Evolutionary conservation across 1,284 basidiomycete genomes (phyloP).

Genomic region (Sutorius eximius): DNA sequence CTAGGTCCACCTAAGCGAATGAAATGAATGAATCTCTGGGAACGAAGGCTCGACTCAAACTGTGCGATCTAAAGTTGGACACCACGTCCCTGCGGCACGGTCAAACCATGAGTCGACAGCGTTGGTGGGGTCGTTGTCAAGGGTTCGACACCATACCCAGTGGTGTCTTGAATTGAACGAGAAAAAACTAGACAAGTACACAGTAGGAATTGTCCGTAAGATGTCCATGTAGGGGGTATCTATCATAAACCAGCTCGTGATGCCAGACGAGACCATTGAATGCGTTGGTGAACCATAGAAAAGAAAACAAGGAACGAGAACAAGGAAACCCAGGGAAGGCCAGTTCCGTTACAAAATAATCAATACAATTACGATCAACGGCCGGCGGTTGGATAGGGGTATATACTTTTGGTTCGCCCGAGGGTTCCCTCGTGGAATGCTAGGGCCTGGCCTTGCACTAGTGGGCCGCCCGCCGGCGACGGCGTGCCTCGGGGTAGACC

Average conservation of each 20-base stretch:
- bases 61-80: conserved; percentile 1
- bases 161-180: not conserved
- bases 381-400: not conserved
- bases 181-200: not conserved
- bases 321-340: conserved; percentile 10
- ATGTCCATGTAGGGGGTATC: not conserved
- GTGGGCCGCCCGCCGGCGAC: conserved; percentile 13
- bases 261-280: not conserved
- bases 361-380: conserved; percentile 8
- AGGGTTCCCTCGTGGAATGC: not conserved
- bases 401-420: conserved; percentile 11
- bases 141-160: not conserved
- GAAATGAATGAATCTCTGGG: conserved; percentile 1
- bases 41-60: not conserved
- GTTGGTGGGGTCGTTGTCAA: not conserved
- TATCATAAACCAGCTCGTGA: conserved; percentile 1
- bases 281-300: not conserved
- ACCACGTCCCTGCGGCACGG: not conserved
- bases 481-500: conserved; percentile 29
- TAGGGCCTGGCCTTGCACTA: not conserved
- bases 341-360: conserved; percentile 29
- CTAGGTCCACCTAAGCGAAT: not conserved
- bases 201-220: conserved; percentile 4
- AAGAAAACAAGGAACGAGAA: not conserved
- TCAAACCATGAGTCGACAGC: conserved; percentile 3